phyloP scores from a whole-genome alignment of 1,284 basidiomycete genomes.

The Irpex sp. region DNA sequence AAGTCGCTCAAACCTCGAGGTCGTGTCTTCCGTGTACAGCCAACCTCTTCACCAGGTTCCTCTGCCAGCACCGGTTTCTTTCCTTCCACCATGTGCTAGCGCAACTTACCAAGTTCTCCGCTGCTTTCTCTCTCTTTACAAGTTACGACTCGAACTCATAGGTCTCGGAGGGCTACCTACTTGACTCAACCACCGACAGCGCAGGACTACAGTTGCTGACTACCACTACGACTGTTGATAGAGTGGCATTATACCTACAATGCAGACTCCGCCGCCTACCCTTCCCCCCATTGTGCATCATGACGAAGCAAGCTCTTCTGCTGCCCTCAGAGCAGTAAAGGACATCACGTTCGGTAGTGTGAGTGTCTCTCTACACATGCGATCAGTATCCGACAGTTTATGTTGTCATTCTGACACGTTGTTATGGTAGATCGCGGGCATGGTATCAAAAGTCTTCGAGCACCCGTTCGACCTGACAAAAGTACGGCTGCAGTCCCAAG shows the following conservation, averaged over 20 bases:
- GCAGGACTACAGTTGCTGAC: too few relatives aligned
- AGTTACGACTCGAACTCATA: background rate
- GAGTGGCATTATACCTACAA: background rate
- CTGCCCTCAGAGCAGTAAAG: constrained; percentile 40
- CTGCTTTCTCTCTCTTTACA: background rate
- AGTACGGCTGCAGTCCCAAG: constrained; percentile 81
- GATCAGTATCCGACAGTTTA: background rate
- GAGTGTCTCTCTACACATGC: constrained; percentile 15
- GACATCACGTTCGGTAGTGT: constrained; percentile 62
- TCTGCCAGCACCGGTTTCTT: background rate
- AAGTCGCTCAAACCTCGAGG: background rate
- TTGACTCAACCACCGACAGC: too few relatives aligned
- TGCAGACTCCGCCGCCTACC: background rate
- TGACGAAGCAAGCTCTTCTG: constrained; percentile 19
- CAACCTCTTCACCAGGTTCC: background rate
- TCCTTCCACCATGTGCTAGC: background rate
- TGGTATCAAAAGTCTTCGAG: constrained; percentile 80
- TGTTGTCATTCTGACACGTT: background rate
- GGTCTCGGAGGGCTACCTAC: too few relatives aligned
- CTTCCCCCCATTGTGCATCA: background rate
- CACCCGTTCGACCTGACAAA: constrained; percentile 86
- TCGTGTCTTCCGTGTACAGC: background rate
- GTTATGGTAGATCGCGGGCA: constrained; percentile 63
- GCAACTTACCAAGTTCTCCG: background rate
- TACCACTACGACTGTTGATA: too few relatives aligned